phyloP scores from a whole-genome alignment of 2,329 filamentous ascomycete genomes.

The Penicillium rolfsii region DNA sequence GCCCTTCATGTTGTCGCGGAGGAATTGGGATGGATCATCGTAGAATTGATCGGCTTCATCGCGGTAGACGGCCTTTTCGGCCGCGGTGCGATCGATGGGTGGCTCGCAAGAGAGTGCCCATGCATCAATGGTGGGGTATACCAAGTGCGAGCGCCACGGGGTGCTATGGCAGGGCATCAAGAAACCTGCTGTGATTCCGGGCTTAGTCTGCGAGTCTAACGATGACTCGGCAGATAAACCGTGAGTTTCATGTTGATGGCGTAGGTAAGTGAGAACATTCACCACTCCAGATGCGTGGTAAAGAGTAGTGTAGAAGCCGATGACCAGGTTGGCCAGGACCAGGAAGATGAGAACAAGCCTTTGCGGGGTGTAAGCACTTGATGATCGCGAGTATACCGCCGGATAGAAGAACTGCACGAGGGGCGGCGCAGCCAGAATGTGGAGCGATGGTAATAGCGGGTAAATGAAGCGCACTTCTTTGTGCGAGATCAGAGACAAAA shows the following conservation, averaged over 20 bases:
- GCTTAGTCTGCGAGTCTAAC: slow-evolving; percentile 19
- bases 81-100: slow-evolving; percentile 67
- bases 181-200: slow-evolving; percentile 67
- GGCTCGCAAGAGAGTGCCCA: slow-evolving; percentile 92
- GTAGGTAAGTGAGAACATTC: slow-evolving; percentile 73
- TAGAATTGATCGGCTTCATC: slow-evolving; percentile 96
- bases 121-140: slow-evolving; percentile 73
- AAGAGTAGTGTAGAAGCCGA: slow-evolving; percentile 74
- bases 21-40: slow-evolving; percentile 61
- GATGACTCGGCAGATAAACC: slow-evolving; percentile 8
- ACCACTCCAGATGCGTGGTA: slow-evolving; percentile 82
- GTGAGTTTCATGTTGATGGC: slow-evolving; percentile 68
- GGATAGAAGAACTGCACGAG: slow-evolving; percentile 67
- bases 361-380: slow-evolving; percentile 49
- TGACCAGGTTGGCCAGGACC: slow-evolving; percentile 67
- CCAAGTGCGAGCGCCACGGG: slow-evolving; percentile 87
- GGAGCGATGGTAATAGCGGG: slow-evolving; percentile 83
- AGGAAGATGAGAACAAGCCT: slow-evolving; percentile 59
- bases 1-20: slow-evolving; percentile 57
- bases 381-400: slow-evolving; percentile 38
- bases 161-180: slow-evolving; percentile 96
- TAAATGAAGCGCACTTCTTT: slow-evolving; percentile 98
- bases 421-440: slow-evolving; percentile 73
- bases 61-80: slow-evolving; percentile 69
- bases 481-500: slow-evolving; percentile 80